A percentile compares a stretch with the other conserved stretches of the same genome.
Conservation (phyloP, 768 basidiomycete genomes). For the Russula brevipes region DNA sequence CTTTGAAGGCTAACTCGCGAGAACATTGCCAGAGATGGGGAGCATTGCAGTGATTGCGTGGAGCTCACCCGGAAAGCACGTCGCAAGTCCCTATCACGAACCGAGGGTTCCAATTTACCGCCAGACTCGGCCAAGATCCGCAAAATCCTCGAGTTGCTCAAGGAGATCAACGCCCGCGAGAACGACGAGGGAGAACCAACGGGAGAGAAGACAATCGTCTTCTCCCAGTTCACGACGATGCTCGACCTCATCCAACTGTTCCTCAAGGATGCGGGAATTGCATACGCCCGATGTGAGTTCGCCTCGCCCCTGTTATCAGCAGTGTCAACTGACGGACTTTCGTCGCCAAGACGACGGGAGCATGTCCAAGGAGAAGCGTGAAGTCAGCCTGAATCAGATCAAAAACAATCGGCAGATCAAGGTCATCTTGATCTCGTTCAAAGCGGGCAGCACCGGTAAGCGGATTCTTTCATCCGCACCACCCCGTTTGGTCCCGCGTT, state of each 20-base stretch:
- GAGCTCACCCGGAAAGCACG: constrained; percentile 46
- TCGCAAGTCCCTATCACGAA: constrained; percentile 33
- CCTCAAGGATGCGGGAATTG: constrained; percentile 58
- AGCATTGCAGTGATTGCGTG: constrained; percentile 57
- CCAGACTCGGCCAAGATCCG: constrained; percentile 83
- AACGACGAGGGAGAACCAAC: constrained; percentile 33
- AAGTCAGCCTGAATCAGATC: constrained; percentile 70
- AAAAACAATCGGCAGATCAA: constrained; percentile 49
- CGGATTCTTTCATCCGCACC: not conserved
- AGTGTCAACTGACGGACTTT: not conserved
- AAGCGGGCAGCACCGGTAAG: constrained; percentile 86
- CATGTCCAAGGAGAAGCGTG: constrained; percentile 73
- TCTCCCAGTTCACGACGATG: constrained; percentile 89
- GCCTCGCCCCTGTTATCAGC: not conserved
- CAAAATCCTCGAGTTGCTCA: constrained; percentile 70
- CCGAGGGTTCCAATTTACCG: constrained; percentile 40
- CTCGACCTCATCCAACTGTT: constrained; percentile 85
- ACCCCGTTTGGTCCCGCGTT: not conserved
- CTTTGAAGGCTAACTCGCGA: constrained; percentile 35
- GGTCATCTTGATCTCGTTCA: constrained; percentile 94
- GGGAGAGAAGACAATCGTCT: constrained; percentile 90
- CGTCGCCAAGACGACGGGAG: constrained; percentile 74
- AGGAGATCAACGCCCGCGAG: constrained; percentile 54
- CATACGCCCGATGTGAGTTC: constrained; percentile 80
- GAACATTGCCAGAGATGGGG: constrained; percentile 40